A percentile compares a stretch with the other conserved stretches of the same genome.
Evolutionary conservation across 768 basidiomycete species (phyloP).

Genomic region (Boletus reticulatus): DNA sequence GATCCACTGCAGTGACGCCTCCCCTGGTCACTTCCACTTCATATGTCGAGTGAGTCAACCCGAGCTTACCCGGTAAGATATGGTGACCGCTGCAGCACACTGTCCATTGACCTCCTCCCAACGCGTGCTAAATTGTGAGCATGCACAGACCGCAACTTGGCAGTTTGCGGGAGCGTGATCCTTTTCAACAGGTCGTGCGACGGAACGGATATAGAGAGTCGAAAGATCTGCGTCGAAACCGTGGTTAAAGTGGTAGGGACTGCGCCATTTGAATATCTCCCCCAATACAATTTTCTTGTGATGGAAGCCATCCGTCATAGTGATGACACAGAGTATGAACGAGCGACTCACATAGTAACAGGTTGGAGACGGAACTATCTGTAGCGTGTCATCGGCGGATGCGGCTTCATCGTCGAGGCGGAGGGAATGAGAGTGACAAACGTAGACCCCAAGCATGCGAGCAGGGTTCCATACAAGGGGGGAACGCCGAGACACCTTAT

Average conservation of each 20-base stretch:
- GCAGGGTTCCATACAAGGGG: constrained; percentile 17
- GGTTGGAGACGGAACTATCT: constrained; percentile 33
- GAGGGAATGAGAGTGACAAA: constrained; percentile 27
- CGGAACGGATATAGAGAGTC: constrained; percentile 43
- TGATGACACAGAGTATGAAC: not conserved
- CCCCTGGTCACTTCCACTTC: constrained; percentile 36
- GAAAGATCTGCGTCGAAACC: constrained; percentile 40
- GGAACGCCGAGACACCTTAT: constrained; percentile 19
- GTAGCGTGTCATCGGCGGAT: constrained; percentile 33
- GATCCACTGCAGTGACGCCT: constrained; percentile 44
- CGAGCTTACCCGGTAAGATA: constrained; percentile 42
- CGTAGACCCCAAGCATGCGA: constrained; percentile 17
- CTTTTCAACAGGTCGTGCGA: constrained; percentile 40
- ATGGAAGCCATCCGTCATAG: constrained; percentile 27
- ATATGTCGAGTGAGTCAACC: constrained; percentile 33
- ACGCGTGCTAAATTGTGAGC: too few species aligned
- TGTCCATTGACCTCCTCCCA: too few species aligned
- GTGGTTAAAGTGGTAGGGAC: constrained; percentile 44
- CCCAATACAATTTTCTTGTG: constrained; percentile 42
- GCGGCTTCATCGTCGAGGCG: constrained; percentile 43
- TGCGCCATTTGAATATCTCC: constrained; percentile 43
- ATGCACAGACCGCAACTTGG: constrained; percentile 28
- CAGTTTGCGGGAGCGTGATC: constrained; percentile 41
- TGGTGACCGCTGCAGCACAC: constrained; percentile 49
- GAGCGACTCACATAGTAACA: constrained; percentile 32